These are phyloP conservation scores for Pyrenochaeta sp. DNA, from an alignment of 2,329 filamentous ascomycete species.

Conservation along the genomic window DNA sequence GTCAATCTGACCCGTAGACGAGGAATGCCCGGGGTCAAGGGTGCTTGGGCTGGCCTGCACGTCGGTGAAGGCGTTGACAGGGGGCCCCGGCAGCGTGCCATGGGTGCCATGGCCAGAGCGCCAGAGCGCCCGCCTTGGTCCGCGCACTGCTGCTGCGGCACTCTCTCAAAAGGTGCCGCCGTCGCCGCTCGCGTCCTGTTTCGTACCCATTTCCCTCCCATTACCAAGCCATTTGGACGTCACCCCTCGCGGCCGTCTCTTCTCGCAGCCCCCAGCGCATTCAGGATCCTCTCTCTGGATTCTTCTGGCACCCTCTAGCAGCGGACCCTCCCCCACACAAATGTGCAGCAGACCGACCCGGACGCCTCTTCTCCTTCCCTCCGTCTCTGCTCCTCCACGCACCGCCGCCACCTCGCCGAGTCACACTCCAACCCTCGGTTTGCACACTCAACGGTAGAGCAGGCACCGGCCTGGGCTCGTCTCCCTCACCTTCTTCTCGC, in stretches of 20 bases:
- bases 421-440: constrained; percentile 35
- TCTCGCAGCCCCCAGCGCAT: constrained; percentile 13
- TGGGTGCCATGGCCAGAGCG: constrained; percentile 4
- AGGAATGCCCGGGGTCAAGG: constrained; percentile 33
- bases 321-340: constrained; percentile 26
- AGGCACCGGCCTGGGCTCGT: constrained; percentile 38
- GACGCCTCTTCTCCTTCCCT: constrained; percentile 36
- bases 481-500: constrained; percentile 11
- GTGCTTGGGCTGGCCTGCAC: constrained; percentile 20
- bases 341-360: constrained; percentile 47
- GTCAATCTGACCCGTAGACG: constrained; percentile 36
- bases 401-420: constrained; percentile 28
- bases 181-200: constrained; percentile 26
- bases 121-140: constrained; percentile 16
- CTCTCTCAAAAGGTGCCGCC: constrained; percentile 28
- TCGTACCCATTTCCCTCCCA: constrained; percentile 22
- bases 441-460: constrained; percentile 45
- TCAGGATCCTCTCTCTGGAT: constrained; percentile 38
- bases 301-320: constrained; percentile 42
- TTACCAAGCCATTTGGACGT: constrained; percentile 40
- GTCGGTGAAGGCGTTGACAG: constrained; percentile 27
- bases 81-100: constrained; percentile 11
- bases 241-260: no score
- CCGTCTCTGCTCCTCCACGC: constrained; percentile 41
- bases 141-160: constrained; percentile 21